A percentile compares a stretch with the other conserved stretches of the same genome.
Conservation (phyloP, 2,329 filamentous ascomycete species). For the Calonectria honghensis region DNA sequence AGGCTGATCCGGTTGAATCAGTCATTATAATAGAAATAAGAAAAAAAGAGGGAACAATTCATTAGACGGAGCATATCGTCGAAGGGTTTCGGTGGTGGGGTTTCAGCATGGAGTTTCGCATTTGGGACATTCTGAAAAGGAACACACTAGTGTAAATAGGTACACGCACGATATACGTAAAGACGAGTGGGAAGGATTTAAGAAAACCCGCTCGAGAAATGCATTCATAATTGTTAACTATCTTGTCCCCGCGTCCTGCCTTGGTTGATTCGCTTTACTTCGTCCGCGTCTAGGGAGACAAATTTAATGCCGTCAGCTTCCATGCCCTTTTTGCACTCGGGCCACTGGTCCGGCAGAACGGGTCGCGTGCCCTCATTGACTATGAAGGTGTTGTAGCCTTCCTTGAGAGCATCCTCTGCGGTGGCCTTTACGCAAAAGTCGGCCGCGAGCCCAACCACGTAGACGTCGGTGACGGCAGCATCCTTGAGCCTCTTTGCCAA, state of each 20-base stretch:
- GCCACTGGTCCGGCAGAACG: conserved; percentile 79
- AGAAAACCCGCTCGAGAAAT: conserved; percentile 47
- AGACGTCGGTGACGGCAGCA: conserved; percentile 83
- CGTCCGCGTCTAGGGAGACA: conserved; percentile 63
- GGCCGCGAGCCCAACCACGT: conserved; percentile 87
- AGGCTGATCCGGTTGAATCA: conserved; percentile 33
- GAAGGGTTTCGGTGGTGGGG: conserved; percentile 45
- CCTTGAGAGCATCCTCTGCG: conserved; percentile 83
- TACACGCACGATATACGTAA: conserved; percentile 44
- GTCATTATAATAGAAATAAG: conserved; percentile 2
- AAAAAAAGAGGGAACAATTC: conserved; percentile 34
- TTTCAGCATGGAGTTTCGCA: conserved; percentile 56
- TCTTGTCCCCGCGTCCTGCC: background rate
- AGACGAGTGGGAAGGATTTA: conserved; percentile 43
- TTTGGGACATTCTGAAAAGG: conserved; percentile 54
- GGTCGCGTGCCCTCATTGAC: conserved; percentile 86
- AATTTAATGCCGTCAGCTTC: conserved; percentile 76
- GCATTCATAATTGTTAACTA: conserved; percentile 44
- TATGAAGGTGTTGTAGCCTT: conserved; percentile 86
- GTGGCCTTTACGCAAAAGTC: conserved; percentile 93
- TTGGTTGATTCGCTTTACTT: conserved; percentile 51
- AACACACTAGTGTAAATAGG: conserved; percentile 49
- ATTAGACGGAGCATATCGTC: conserved; percentile 48
- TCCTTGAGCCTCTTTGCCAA: conserved; percentile 75
- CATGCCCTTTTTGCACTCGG: conserved; percentile 71